A percentile compares a stretch with the other conserved stretches of the same genome.
Conservation (phyloP, 2,329 filamentous ascomycete genomes). For the Fusarium tupiense region DNA sequence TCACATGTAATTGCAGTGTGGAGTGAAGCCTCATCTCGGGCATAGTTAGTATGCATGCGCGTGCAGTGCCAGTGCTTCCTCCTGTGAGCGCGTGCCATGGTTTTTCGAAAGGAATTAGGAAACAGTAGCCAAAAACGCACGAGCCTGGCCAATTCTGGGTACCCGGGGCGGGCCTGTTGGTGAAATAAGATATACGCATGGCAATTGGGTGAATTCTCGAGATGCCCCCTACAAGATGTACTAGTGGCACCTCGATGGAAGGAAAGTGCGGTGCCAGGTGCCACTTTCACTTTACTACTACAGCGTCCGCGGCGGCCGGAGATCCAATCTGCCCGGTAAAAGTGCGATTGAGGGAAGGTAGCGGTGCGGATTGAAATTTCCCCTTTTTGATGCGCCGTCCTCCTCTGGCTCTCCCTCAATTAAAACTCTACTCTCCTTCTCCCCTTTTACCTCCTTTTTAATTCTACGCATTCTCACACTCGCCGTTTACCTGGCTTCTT, state of each 20-base stretch:
- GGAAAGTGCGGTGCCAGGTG: slow-evolving; percentile 38
- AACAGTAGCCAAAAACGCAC: slow-evolving; percentile 13
- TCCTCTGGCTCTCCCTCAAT: slow-evolving; percentile 32
- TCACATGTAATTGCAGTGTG: slow-evolving; percentile 49
- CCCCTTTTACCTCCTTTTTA: slow-evolving; percentile 42
- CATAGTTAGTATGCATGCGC: slow-evolving; percentile 1
- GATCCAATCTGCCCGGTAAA: slow-evolving; percentile 33
- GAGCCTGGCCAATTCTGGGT: slow-evolving; percentile 25
- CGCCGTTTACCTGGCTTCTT: slow-evolving; percentile 33
- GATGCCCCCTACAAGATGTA: slow-evolving; percentile 33
- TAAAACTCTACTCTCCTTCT: slow-evolving; percentile 39
- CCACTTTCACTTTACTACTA: slow-evolving; percentile 35
- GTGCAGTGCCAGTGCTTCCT: slow-evolving; percentile 11
- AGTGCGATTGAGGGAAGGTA: slow-evolving; percentile 11
- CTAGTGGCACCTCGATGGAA: slow-evolving; percentile 35
- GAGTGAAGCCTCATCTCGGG: slow-evolving; percentile 32
- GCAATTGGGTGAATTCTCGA: slow-evolving; percentile 34
- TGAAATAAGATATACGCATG: slow-evolving; percentile 25
- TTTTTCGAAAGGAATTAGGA: slow-evolving; percentile 4
- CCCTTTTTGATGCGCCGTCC: slow-evolving; percentile 48
- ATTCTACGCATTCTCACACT: slow-evolving; percentile 37
- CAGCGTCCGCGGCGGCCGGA: slow-evolving; percentile 21
- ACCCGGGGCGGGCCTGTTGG: slow-evolving; percentile 23
- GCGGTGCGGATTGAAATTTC: slow-evolving; percentile 48
- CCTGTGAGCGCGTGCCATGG: slow-evolving; percentile 24